A percentile compares a stretch with the other conserved stretches of the same genome.
phyloP scores from a whole-genome alignment of 1,284 basidiomycete genomes.

The Mrakiaceae sp. region DNA sequence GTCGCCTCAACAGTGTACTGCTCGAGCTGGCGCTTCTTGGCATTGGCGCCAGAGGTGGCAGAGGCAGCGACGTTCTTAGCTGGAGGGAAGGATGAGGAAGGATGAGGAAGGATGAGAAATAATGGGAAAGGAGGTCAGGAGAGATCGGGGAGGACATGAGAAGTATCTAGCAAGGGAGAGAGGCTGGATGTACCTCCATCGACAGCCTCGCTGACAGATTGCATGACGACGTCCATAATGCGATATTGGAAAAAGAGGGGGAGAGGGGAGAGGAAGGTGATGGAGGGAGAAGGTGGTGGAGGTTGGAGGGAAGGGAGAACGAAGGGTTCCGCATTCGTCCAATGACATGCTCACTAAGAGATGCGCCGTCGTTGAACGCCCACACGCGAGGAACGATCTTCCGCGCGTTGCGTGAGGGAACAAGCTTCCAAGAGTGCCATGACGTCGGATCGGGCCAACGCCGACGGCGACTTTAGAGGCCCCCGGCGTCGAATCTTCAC shows the following conservation, averaged over 20 bases:
- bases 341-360: too few relatives aligned
- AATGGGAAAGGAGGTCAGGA: neutral
- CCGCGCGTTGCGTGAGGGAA: neutral
- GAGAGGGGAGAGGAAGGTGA: neutral
- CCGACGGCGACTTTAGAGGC: too few relatives aligned
- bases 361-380: too few relatives aligned
- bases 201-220: too few relatives aligned
- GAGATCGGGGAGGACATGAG: too few relatives aligned
- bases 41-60: conserved; percentile 24
- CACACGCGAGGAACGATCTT: neutral
- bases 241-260: neutral
- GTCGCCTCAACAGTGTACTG: conserved; percentile 14
- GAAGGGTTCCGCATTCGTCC: neutral
- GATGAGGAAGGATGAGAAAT: neutral
- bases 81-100: neutral
- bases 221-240: too few relatives aligned
- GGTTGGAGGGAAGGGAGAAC: neutral
- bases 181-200: too few relatives aligned
- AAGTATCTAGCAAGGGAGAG: too few relatives aligned
- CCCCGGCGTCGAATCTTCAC: too few relatives aligned
- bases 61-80: neutral
- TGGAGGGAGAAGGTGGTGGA: neutral
- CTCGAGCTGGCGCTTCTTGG: conserved; percentile 29
- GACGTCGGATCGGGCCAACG: neutral
- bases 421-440: neutral